These are phyloP conservation scores for Fusarium bactridioides DNA, from an alignment of 2,329 filamentous ascomycete species.

Conservation along the genomic window DNA sequence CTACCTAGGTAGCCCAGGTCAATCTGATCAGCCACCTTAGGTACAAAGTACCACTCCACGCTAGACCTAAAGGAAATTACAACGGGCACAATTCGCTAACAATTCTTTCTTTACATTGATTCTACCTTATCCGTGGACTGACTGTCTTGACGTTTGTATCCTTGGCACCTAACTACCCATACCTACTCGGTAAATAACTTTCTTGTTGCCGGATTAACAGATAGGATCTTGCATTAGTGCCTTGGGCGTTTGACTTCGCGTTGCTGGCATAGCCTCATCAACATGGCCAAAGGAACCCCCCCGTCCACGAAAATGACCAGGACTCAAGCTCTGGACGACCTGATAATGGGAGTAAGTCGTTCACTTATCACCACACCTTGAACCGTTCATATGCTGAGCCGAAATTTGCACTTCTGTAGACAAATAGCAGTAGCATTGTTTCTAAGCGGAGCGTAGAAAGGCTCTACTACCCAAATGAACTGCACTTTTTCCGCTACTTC, in stretches of 20 bases:
- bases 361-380: neutral
- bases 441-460: constrained; percentile 94
- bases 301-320: constrained; percentile 27
- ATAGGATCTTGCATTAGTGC: neutral
- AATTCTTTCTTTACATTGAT: constrained; percentile 15
- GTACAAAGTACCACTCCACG: neutral
- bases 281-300: constrained; percentile 28
- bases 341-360: constrained; percentile 63
- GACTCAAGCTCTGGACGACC: constrained; percentile 54
- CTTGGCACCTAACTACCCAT: neutral
- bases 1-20: neutral
- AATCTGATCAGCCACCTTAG: neutral
- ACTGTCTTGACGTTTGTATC: neutral
- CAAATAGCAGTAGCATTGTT: constrained; percentile 90
- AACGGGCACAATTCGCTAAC: constrained; percentile 28
- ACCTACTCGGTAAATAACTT: neutral
- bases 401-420: constrained; percentile 55
- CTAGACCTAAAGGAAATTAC: constrained; percentile 15
- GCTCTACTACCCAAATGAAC: constrained; percentile 78
- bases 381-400: neutral
- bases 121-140: neutral
- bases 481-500: constrained; percentile 88
- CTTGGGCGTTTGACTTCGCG: neutral
- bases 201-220: neutral
- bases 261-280: neutral